Percentiles rank a stretch among this genome's conserved stretches.
phyloP scores from a whole-genome alignment of 345 rosid species.

The Bruguiera sexangula region DNA sequence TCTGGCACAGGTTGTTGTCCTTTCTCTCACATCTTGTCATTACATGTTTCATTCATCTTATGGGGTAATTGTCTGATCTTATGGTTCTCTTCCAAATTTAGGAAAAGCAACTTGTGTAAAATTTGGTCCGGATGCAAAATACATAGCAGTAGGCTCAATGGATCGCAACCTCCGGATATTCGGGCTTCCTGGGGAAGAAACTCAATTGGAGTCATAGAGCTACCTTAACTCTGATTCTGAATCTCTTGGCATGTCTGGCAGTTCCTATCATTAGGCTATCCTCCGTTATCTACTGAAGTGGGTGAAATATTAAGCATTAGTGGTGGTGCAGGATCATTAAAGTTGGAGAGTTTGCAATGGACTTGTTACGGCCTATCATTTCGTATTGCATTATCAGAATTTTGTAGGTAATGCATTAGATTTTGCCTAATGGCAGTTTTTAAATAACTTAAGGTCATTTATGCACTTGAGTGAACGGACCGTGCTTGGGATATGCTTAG shows the following conservation, averaged over 20 bases:
- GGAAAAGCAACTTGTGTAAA: conserved; percentile 69
- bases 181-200: conserved; percentile 59
- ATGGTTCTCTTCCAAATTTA: conserved; percentile 21
- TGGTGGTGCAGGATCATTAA: not conserved
- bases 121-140: conserved; percentile 82
- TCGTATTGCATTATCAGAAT: conserved; percentile 5
- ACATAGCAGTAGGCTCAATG: conserved; percentile 86
- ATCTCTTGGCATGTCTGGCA: not conserved
- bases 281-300: not conserved
- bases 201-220: conserved; percentile 41
- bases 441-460: too few relatives aligned
- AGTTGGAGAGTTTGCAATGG: not conserved
- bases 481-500: too few relatives aligned
- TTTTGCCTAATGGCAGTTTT: too few relatives aligned
- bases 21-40: not conserved
- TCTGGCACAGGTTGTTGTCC: conserved; percentile 73
- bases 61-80: not conserved
- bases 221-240: not conserved
- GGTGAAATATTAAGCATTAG: not conserved
- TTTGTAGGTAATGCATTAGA: too few relatives aligned
- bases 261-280: not conserved
- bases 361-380: conserved; percentile 1
- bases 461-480: too few relatives aligned
- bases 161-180: conserved; percentile 82
- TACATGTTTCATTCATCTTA: too few relatives aligned